Base-by-base conservation (phyloP, 305 asterid genomes). In the Coffea humblotiana region DNA sequence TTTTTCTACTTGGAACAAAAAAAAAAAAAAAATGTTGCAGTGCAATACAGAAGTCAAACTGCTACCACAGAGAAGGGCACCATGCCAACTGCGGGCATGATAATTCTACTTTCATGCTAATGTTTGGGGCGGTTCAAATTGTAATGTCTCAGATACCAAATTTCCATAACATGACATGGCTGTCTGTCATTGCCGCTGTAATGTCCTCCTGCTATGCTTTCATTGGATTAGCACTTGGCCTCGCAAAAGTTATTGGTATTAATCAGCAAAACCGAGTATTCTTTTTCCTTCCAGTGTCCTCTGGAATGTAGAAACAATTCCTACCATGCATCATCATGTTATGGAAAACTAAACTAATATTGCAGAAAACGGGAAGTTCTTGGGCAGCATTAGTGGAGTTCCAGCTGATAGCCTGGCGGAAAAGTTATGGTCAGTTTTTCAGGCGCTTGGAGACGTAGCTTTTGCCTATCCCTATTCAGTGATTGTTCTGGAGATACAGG, bases 101-200 rank as follows among this genome's bases (percentile, higher is more conserved):
- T 25, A 76, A 85, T 10, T 58, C 75, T 69, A 83, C 83, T 37
- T 86, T 83, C 75, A 89, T 92, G 92, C 82, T 90, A 80, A 67
- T 87, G 27, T 93, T 90, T 75, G 98, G 97, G 71, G 56, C 81
- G 25, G 82, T 90, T 78, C 94, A 93, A 74, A 71, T 93, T 61
- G 63, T 92, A 45, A 83, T 86, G 81, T 93, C 98, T 51, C 98
- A 92, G 79, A 92, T 89, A 83, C 97, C 98, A 5, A 85, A 88
- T 88, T 92, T 93, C 83, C 97, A 89, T 71, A 87, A 92, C 61
- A 93, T 92, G 90, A 93, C 87, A 69, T 92, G 97, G 98, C 86
- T 93, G 47, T 93, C 98, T 27, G 68, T 90, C 49, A 81, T 90
- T 13, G 95, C 98, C 72, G 98, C 98, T 16, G 68, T 87, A 67